Percentiles rank a stretch among this genome's conserved stretches.
Evolutionary conservation across 2,329 filamentous ascomycete genomes (phyloP).

Genomic region (Thielaviopsis musarum): DNA sequence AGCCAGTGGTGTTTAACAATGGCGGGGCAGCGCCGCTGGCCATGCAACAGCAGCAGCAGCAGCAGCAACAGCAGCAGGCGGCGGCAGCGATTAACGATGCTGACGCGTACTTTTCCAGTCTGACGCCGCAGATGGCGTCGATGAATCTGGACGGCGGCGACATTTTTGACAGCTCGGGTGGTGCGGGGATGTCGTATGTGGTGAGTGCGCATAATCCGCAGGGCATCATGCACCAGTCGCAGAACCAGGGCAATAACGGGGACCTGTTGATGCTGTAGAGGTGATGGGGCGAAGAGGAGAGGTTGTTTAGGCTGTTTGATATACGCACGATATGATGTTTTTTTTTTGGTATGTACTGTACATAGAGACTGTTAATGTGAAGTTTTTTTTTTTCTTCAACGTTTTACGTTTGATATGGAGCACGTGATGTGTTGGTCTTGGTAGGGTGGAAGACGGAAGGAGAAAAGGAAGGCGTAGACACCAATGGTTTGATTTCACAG

Average conservation of each 20-base stretch:
- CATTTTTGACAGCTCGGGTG: conserved; percentile 43
- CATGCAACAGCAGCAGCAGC: conserved; percentile 24
- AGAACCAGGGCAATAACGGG: conserved; percentile 48
- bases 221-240: conserved; percentile 54
- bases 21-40: conserved; percentile 26
- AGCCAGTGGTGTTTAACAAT: too few species aligned
- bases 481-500: too few species aligned
- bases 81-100: conserved; percentile 65
- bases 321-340: background rate
- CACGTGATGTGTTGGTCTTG: too few species aligned
- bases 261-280: conserved; percentile 51
- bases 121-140: conserved; percentile 59
- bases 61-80: conserved; percentile 20
- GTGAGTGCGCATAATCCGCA: conserved; percentile 72
- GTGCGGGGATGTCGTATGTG: conserved; percentile 39
- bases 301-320: background rate
- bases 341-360: too few species aligned
- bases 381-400: too few species aligned
- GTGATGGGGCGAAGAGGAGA: background rate
- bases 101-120: conserved; percentile 73
- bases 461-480: too few species aligned
- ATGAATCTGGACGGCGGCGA: conserved; percentile 51
- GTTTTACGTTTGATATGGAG: too few species aligned
- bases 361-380: too few species aligned
- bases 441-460: too few species aligned